phyloP scores from a whole-genome alignment of 140 eudicot genomes.

The Flaveria floridana region DNA sequence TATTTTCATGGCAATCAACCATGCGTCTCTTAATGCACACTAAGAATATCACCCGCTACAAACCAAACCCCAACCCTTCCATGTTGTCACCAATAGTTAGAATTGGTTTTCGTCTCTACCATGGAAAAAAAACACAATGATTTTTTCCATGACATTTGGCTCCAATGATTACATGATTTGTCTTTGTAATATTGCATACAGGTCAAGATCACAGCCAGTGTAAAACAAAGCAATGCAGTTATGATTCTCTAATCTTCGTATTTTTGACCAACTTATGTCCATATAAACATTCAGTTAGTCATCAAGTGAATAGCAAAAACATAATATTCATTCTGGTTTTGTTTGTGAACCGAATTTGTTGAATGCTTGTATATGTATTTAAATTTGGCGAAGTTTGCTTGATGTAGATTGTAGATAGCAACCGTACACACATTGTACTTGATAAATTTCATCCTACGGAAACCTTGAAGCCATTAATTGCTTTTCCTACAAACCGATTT shows the following conservation, averaged over 20 bases:
- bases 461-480: background rate
- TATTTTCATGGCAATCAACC: too few relatives aligned
- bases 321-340: background rate
- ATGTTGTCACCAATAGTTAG: too few relatives aligned
- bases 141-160: background rate
- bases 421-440: background rate
- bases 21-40: too few relatives aligned
- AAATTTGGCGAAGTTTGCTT: background rate
- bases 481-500: background rate
- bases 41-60: too few relatives aligned
- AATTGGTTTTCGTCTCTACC: background rate
- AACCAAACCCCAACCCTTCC: too few relatives aligned
- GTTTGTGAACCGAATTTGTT: constrained; percentile 22
- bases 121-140: background rate
- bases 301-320: constrained; percentile 1
- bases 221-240: constrained; percentile 1
- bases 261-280: background rate
- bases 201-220: constrained; percentile 9
- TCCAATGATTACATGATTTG: background rate
- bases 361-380: constrained; percentile 30
- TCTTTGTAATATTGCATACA: constrained; percentile 2
- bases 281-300: constrained; percentile 8
- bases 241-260: background rate
- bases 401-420: background rate
- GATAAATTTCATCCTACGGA: background rate